Evolutionary conservation across 1,284 basidiomycete genomes (phyloP), one percentile per base, ranked within the genome.

Genomic region (Pascua guehoae): DNA sequence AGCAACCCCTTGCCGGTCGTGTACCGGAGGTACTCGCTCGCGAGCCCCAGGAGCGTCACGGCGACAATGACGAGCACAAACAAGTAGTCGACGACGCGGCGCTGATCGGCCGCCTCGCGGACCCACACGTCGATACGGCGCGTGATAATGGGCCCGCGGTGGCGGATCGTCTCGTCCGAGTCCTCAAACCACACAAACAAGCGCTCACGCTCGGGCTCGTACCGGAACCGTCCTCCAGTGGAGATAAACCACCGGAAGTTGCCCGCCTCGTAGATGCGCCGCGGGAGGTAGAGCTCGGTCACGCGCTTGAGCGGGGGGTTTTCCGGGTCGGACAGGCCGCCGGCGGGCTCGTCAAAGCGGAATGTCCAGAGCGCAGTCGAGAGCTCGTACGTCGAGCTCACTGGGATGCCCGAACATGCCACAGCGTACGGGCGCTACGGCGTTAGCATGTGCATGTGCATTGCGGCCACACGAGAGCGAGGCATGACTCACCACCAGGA

Each of bases 241-340:
- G 68, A 67, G 8, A 69, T 50, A 11, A 47, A 48, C 54, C 60
- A 70, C 24, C 60, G 53, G 17, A 66, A 51, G 24, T 61, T 37
- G 15, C 50, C 56, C 39, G 61, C 42, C 37, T 47, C 50, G 56
- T 69, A 74, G 8, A 70, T 61, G 18, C 72, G 61, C 1, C 49
- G 16, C 1, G 91, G 90, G 10, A 91, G 65, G 78, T 86, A 94
- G 51, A 93, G 85, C 73, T 91, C 89, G 12, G 90, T 91, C 64
- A 87, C 83, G 47, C 80, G 77, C 8, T 68, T 77, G 36, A 82
- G 81, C 1, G 82, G 81, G 11, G 70, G 59, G 15, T 63, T 60
- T 0, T 79, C 67, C 39, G 63, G 71, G 61, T 45, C 46, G 37
- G 57, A 49, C 5, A 48, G 52, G 51, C 8, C 18, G 36, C 16